Conservation (phyloP, 2,329 filamentous ascomycete species). For the Sclerotinia nivalis region DNA sequence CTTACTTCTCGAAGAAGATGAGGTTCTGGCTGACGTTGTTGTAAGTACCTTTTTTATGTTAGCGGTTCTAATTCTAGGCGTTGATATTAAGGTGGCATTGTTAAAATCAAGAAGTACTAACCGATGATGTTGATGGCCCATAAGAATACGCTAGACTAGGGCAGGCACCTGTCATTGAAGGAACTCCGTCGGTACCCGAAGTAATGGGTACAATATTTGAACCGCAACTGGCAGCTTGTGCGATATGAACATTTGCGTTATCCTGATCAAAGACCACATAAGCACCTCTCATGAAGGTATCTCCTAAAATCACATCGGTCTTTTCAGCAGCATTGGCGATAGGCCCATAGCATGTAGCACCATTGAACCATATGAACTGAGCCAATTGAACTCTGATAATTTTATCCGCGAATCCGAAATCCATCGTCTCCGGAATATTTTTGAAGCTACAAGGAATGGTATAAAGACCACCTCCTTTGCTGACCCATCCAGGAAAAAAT, state of each 20-base stretch:
- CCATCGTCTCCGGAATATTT: conserved; percentile 24
- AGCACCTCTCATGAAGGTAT: conserved; percentile 30
- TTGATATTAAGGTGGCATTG: background rate
- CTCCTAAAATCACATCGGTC: conserved; percentile 15
- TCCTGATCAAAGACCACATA: conserved; percentile 34
- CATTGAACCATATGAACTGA: conserved; percentile 29
- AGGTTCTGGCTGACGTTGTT: background rate
- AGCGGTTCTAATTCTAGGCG: background rate
- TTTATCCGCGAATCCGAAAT: conserved; percentile 30
- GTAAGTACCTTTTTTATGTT: background rate
- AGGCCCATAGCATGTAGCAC: conserved; percentile 21
- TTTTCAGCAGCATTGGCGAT: conserved; percentile 20
- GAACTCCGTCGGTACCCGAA: conserved; percentile 28
- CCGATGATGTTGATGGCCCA: background rate
- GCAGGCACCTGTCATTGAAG: conserved; percentile 28
- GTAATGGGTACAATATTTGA: conserved; percentile 28
- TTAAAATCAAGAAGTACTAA: background rate
- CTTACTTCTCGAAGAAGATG: conserved; percentile 1
- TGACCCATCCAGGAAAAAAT: conserved; percentile 27
- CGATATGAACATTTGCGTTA: conserved; percentile 29
- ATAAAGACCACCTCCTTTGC: conserved; percentile 25
- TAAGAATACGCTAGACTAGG: conserved; percentile 13
- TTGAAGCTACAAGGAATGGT: conserved; percentile 24
- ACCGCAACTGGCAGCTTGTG: conserved; percentile 29
- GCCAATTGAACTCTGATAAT: conserved; percentile 28